A percentile compares a stretch with the other conserved stretches of the same genome.
Conservation (phyloP, 106 monocot genomes). For the Allium fistulosum region DNA sequence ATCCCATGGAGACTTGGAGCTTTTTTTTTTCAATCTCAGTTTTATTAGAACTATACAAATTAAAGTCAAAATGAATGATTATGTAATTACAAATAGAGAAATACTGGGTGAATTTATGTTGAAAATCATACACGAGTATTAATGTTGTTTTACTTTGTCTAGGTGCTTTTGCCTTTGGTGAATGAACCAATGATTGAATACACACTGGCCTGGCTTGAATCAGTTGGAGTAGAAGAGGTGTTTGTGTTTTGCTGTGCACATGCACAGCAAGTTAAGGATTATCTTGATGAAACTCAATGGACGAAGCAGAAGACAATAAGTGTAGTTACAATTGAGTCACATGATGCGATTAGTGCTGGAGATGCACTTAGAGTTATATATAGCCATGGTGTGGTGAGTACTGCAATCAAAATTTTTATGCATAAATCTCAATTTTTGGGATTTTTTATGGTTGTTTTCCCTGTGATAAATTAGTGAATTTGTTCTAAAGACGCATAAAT, state of each 20-base stretch:
- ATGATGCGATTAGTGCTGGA: conserved; percentile 75
- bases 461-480: too few relatives aligned
- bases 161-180: conserved; percentile 87
- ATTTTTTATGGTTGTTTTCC: background rate
- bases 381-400: conserved; percentile 51
- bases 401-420: background rate
- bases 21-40: too few relatives aligned
- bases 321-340: conserved; percentile 68
- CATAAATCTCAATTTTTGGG: too few relatives aligned
- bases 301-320: conserved; percentile 39
- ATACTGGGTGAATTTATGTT: too few relatives aligned
- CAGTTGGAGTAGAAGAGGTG: conserved; percentile 82
- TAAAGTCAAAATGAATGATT: too few relatives aligned
- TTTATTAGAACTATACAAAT: too few relatives aligned
- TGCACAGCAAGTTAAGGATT: conserved; percentile 67
- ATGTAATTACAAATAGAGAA: too few relatives aligned
- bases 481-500: too few relatives aligned
- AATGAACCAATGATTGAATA: conserved; percentile 93
- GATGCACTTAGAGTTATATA: conserved; percentile 85
- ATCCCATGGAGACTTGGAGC: too few relatives aligned
- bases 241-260: conserved; percentile 98
- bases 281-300: conserved; percentile 63
- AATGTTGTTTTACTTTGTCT: background rate
- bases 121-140: too few relatives aligned
- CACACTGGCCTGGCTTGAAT: conserved; percentile 89